Base-by-base conservation (phyloP, 352 stramenopile genomes). In the Thalassiosira gravida region DNA sequence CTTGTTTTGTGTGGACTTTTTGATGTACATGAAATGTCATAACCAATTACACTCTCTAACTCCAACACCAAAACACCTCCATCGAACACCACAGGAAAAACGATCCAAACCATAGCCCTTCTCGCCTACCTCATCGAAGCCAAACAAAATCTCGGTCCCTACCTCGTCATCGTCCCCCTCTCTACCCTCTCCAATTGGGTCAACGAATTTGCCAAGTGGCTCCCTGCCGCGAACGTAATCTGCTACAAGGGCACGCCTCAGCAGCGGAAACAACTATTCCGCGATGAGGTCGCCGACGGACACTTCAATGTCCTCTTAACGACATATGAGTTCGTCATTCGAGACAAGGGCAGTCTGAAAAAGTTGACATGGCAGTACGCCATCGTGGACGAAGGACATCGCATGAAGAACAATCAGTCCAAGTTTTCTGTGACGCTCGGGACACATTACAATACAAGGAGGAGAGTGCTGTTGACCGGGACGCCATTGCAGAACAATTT, bases 141-240 rank as follows among this genome's bases (percentile, higher is more conserved):
- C 49, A 95, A 95, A 67, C 57, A 87, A 61, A 93, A 93, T 61
- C 92, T 97, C 72, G 96, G 96, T 1, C 96, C 97, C n/a, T 98
- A 98, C 77, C 95, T 99, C 42, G 97, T 99, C 50, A 98, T 99
- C 80, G 97, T 98, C 13, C 97, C 97, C 25, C 95, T 98, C 70
- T 99, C 97, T 3, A 98, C 96, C 16, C 91, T 99, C 8, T 97
- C 95, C 29, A 99, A 99, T 83, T 99, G 97, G 98, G 96, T 98
- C 77, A 96, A 97, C 68, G 98, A 99, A 84, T 97, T 99, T 74
- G 94, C 94, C 46, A 95, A 97, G 65, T 99, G 97, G 97, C 75
- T 85, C 27, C 89, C 89, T 18, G 81, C 80, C 47, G 80, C 83
- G 24, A 74, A 72, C 57, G 58, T 88, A 9, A 70, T 94, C 22